Base-by-base conservation (phyloP, 805 yeast species). In the Zygoascus bituminiphila region DNA sequence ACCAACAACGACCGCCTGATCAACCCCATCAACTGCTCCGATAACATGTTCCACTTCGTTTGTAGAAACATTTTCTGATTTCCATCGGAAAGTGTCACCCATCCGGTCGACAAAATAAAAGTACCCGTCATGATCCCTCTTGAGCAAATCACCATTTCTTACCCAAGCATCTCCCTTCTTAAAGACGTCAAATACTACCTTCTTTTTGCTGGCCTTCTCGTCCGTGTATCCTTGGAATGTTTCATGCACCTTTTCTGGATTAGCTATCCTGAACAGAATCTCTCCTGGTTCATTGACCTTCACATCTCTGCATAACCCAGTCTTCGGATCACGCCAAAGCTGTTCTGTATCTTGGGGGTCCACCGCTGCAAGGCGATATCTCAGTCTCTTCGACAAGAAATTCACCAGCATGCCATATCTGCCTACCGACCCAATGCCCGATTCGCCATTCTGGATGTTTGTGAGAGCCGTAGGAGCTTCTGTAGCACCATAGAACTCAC, bases 1-100 rank as follows among this genome's bases (percentile, higher is more conserved):
- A 46, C 93, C 96, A 20, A 89, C 96, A 42, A 87, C 88, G 10
- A 82, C 78, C 52, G 83, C 87, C 51, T 75, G 74, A 43, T 84
- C 69, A 22, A 66, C 55, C 21, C 65, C 68, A 20, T 66, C 64
- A 26, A 62, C 53, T 21, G 64, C 68, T 24, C 69, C 62, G 4
- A 67, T 50, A 44, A 69, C 62, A 60, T 82, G 84, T 62, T 91
- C 97, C 36, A 89, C 96, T 68, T 89, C 97, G 29, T 89, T 82
- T 12, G 97, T 88, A 15, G 93, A 81, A 9, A 91, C 96, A 64
- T 89, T 89, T 68, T 89, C 98, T 1, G 95, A 84, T 68, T 88
- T 91, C 98, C 98, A 89, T 57, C 98, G 75, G 70, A 85, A 89
- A 0, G 97, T 91, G 62, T 89, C 98, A 38, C 98, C 98, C 60